Percentiles rank a stretch among this genome's conserved stretches.
These are phyloP conservation scores for Phaseolus coccineus DNA, from an alignment of 331 rosid species.

Conservation along the genomic window DNA sequence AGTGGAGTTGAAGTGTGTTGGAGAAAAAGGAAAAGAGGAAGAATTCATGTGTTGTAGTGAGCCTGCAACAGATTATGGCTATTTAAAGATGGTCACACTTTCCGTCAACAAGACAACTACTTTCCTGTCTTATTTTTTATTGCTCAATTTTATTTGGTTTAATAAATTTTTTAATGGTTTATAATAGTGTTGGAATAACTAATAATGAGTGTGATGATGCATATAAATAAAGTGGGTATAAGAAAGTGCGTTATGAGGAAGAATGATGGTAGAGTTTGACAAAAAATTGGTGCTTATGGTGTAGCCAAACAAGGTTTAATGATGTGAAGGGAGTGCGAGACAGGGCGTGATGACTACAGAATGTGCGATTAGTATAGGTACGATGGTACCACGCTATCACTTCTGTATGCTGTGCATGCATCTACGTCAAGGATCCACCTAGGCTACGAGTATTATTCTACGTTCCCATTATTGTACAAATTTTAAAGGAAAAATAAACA, in stretches of 20 bases:
- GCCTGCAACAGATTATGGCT: background rate
- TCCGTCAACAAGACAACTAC: background rate
- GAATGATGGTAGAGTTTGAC: background rate
- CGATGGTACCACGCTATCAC: no score
- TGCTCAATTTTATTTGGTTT: background rate
- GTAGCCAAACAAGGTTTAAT: background rate
- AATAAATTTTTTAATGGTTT: no score
- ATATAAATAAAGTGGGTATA: background rate
- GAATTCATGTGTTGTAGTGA: background rate
- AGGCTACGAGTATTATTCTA: no score
- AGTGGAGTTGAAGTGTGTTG: slow-evolving; percentile 7
- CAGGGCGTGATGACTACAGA: background rate
- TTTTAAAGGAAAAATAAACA: no score
- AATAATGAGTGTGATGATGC: background rate
- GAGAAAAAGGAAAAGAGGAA: background rate
- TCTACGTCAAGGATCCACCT: no score
- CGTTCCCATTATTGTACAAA: no score
- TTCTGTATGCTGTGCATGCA: no score
- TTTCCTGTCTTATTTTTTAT: background rate
- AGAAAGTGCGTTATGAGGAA: background rate
- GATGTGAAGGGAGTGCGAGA: slow-evolving; percentile 9
- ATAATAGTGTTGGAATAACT: background rate
- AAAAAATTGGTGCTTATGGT: background rate
- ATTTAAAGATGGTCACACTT: slow-evolving; percentile 7
- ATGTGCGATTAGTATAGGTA: no score